Conservation (phyloP, 257 asterid species). For the Ilex asprella region DNA sequence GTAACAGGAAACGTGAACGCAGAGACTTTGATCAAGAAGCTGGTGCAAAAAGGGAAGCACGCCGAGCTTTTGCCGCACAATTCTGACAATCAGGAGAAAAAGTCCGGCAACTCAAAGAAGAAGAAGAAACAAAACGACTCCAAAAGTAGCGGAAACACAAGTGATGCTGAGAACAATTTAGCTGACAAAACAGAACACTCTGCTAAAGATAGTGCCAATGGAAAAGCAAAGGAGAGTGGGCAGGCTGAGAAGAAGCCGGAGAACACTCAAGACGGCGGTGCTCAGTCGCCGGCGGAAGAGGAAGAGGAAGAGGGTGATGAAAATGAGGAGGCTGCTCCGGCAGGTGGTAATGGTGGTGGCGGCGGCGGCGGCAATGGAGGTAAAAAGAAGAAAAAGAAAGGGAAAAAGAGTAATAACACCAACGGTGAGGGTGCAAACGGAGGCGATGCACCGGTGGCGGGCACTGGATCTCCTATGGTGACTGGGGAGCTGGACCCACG, state of each 20-base stretch:
- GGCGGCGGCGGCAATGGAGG: slow-evolving; percentile 14
- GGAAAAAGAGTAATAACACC: slow-evolving; percentile 15
- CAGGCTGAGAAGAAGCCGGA: slow-evolving; percentile 1
- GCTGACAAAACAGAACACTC: slow-evolving; percentile 18
- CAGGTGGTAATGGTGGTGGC: slow-evolving; percentile 7
- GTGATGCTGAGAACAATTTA: no score
- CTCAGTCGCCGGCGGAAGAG: background rate
- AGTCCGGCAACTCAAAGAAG: background rate
- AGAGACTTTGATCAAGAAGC: slow-evolving; percentile 49
- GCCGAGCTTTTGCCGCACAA: slow-evolving; percentile 49
- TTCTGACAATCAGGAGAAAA: slow-evolving; percentile 9
- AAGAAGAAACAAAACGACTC: slow-evolving; percentile 13
- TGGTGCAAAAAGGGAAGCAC: slow-evolving; percentile 44
- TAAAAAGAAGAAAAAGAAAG: slow-evolving; percentile 39
- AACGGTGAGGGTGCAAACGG: slow-evolving; percentile 23
- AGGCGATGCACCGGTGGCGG: slow-evolving; percentile 12
- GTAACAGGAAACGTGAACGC: slow-evolving; percentile 56
- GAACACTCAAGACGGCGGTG: slow-evolving; percentile 2
- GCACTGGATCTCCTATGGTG: slow-evolving; percentile 20
- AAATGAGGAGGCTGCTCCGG: slow-evolving; percentile 9
- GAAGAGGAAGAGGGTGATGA: slow-evolving; percentile 26
- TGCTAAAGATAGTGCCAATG: slow-evolving; percentile 16
- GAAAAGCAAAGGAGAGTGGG: slow-evolving; percentile 12
- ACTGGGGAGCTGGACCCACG: slow-evolving; percentile 8
- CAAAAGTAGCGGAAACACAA: slow-evolving; percentile 8